These are phyloP conservation scores for Sherardia arvensis DNA, from an alignment of 257 asterid genomes.

Conservation along the genomic window DNA sequence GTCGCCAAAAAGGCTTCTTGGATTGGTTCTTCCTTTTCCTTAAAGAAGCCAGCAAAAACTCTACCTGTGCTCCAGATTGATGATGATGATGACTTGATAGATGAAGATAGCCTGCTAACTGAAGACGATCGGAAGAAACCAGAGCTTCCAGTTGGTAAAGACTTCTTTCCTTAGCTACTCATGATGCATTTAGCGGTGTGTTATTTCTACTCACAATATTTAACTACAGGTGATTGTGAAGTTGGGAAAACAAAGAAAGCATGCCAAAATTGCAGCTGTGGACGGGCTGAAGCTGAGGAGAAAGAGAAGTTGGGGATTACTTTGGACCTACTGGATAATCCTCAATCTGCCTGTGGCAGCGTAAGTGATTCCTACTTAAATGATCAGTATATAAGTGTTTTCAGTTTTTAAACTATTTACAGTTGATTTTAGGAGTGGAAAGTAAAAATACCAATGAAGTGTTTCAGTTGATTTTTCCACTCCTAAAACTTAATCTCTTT, in stretches of 20 bases:
- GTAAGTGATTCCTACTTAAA: slow-evolving; percentile 28
- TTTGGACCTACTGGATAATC: slow-evolving; percentile 69
- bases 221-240: slow-evolving; percentile 67
- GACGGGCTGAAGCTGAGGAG: slow-evolving; percentile 85
- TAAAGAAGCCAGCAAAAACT: slow-evolving; percentile 39
- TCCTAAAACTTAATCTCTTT: no score
- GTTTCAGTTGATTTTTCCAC: no score
- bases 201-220: background rate
- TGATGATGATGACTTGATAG: slow-evolving; percentile 82
- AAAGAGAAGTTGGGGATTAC: slow-evolving; percentile 74
- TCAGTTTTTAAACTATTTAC: background rate
- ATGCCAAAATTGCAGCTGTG: slow-evolving; percentile 89
- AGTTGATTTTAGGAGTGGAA: background rate
- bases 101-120: slow-evolving; percentile 89
- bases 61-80: slow-evolving; percentile 65
- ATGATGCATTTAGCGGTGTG: slow-evolving; percentile 4
- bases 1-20: slow-evolving; percentile 79
- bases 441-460: no score
- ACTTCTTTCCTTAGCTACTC: slow-evolving; percentile 3
- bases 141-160: slow-evolving; percentile 56
- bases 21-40: slow-evolving; percentile 87
- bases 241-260: slow-evolving; percentile 81
- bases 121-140: slow-evolving; percentile 94
- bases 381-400: background rate
- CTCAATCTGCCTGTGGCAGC: slow-evolving; percentile 94